Base-by-base conservation (phyloP, 352 stramenopile species). In the Thraustochytrium sp. region DNA sequence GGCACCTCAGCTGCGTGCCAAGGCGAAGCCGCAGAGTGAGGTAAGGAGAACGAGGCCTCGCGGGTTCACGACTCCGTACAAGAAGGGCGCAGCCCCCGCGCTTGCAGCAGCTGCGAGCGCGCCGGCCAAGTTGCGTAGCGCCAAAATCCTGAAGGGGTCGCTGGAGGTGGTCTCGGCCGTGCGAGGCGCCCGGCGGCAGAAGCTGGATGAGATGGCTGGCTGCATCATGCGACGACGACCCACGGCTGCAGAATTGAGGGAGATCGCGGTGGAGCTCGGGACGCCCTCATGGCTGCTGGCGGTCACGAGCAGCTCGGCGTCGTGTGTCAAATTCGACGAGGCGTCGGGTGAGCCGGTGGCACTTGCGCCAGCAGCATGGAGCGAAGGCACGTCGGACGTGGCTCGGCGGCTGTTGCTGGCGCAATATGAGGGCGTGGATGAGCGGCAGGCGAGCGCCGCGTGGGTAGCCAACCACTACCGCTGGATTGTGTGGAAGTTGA, bases 391-490 rank as follows among this genome's bases (percentile, higher is more conserved):
- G 18, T 62, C 68, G 16, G 37, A 77, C 8, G 18, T 75, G 8
- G 42, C 42, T 18, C 42, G 49, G 21, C 11, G 34, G 8, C 8
- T 54, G 1, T n/a, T 77, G 31, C 65, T 77, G 9, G 42, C 68
- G 37, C n/a, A 18, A n/a, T n/a, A n/a, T 11, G 65, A 62, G 16
- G 65, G 65, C 34, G 65, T 62, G 2, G 65, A 77, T n/a, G 49
- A 55, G 26, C 23, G 13, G 46, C 26, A 16, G 0, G 65, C 42
- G 11, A 75, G 23, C 1, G 23, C 68, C 8, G 46, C 34, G 11
- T 77, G 65, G 65, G 26, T 29, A 8, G 49, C 49, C 21, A 77
- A 77, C 42, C 65, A 77, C 46, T 77, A 62, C 26, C 40, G 65
- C 8, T 62, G 49, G 42, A 62, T 77, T 31, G 42, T 55, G 18